These are phyloP conservation scores for Sporothrix variecibatus DNA, from an alignment of 2,329 filamentous ascomycete species.

Conservation along the genomic window DNA sequence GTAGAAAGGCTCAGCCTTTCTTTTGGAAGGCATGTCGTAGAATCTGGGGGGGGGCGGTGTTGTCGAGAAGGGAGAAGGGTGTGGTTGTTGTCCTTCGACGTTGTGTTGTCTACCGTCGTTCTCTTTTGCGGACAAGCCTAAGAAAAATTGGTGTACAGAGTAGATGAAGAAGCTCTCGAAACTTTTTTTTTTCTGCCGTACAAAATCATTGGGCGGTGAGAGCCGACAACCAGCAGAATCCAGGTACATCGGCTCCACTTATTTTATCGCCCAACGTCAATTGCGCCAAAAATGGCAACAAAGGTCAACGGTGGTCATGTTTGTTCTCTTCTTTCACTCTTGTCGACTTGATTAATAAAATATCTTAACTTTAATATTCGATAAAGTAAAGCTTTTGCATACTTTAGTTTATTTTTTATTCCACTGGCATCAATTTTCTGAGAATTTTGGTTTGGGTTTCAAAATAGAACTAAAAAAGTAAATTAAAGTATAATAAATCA, in stretches of 20 bases:
- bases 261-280: not conserved
- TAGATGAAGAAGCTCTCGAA: not conserved
- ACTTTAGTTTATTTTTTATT: no score
- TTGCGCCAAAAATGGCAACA: not conserved
- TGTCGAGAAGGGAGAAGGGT: not conserved
- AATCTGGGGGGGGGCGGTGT: not conserved
- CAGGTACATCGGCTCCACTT: not conserved
- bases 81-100: not conserved
- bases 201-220: constrained; percentile 28
- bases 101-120: not conserved
- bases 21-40: constrained; percentile 28
- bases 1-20: constrained; percentile 28
- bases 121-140: constrained; percentile 12
- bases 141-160: constrained; percentile 5
- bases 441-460: no score
- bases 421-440: no score
- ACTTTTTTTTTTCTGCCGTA: constrained; percentile 30
- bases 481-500: no score
- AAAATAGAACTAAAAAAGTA: no score
- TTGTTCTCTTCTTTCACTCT: no score
- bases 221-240: not conserved
- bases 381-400: no score
- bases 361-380: no score
- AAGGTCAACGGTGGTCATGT: no score
- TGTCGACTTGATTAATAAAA: no score